These are phyloP conservation scores for Chrysoporthe austroafricana DNA, from an alignment of 2,329 filamentous ascomycete species.

Conservation along the genomic window DNA sequence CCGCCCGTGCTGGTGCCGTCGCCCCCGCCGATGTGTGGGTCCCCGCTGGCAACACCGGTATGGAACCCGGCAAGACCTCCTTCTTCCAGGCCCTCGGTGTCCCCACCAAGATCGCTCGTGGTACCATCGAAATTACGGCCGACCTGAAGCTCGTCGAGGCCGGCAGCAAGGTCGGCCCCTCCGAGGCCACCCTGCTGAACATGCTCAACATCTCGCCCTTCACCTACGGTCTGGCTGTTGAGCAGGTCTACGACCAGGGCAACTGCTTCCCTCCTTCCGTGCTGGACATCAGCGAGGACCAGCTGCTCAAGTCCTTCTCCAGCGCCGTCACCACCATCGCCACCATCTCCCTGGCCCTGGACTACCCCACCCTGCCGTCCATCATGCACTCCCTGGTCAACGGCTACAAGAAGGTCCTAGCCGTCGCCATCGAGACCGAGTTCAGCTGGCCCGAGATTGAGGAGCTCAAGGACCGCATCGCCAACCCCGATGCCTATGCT, in stretches of 20 bases:
- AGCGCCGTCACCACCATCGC: constrained; percentile 85
- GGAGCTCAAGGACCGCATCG: constrained; percentile 98
- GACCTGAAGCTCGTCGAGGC: constrained; percentile 98
- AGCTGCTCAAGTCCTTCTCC: constrained; percentile 84
- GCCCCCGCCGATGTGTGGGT: constrained; percentile 93
- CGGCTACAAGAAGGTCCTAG: constrained; percentile 94
- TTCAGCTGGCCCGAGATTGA: constrained; percentile 95
- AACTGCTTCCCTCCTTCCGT: constrained; percentile 87
- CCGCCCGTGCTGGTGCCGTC: constrained; percentile 95
- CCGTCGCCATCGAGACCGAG: constrained; percentile 88
- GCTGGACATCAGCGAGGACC: constrained; percentile 91
- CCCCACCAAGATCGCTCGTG: constrained; percentile 99
- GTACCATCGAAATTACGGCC: constrained; percentile 99
- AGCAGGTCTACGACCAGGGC: constrained; percentile 96
- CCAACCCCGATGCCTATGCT: constrained; percentile 97
- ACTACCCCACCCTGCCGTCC: constrained; percentile 95
- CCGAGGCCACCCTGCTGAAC: constrained; percentile 98
- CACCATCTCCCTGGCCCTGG: constrained; percentile 85
- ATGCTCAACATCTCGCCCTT: constrained; percentile 99
- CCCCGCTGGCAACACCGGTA: constrained; percentile 98
- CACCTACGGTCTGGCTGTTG: constrained; percentile 97
- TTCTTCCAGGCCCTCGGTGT: constrained; percentile 99
- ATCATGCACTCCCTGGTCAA: constrained; percentile 97
- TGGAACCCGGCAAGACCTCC: constrained; percentile 99
- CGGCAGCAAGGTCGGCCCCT: constrained; percentile 92